These are phyloP conservation scores for Dothiorella sarmentorum DNA, from an alignment of 2,329 filamentous ascomycete genomes.

Conservation along the genomic window DNA sequence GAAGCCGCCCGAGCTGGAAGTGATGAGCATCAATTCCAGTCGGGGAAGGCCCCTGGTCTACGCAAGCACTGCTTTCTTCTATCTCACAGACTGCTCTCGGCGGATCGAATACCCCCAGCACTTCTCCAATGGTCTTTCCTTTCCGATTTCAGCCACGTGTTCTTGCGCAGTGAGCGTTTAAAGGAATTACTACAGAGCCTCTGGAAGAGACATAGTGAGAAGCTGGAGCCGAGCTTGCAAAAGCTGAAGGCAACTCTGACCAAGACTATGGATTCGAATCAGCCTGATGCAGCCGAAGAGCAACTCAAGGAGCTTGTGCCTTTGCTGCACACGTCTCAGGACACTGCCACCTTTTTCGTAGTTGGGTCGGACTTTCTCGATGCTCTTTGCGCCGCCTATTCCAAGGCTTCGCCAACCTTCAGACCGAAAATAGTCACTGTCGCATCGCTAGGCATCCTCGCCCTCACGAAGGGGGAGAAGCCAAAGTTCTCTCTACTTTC, in stretches of 20 bases:
- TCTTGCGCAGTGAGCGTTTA: constrained; percentile 60
- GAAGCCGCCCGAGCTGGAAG: constrained; percentile 43
- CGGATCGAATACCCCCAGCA: constrained; percentile 42
- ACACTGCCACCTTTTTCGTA: constrained; percentile 61
- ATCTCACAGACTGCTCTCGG: constrained; percentile 54
- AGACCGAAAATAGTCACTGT: constrained; percentile 68
- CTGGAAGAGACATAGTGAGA: constrained; percentile 51
- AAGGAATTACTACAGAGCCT: constrained; percentile 48
- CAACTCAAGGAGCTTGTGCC: constrained; percentile 59
- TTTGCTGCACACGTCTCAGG: constrained; percentile 60
- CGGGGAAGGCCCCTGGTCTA: constrained; percentile 48
- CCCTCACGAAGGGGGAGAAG: constrained; percentile 63
- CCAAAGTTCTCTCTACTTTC: constrained; percentile 72
- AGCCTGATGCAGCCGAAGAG: constrained; percentile 54
- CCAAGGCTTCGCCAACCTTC: constrained; percentile 58
- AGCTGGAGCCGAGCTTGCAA: constrained; percentile 55
- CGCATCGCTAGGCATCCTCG: constrained; percentile 70
- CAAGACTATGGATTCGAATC: constrained; percentile 59
- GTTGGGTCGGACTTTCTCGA: constrained; percentile 87
- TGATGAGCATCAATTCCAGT: constrained; percentile 20
- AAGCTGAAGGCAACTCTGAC: constrained; percentile 61
- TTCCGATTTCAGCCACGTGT: constrained; percentile 63
- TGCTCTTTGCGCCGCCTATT: constrained; percentile 64
- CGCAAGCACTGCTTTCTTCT: constrained; percentile 65
- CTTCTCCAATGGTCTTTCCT: constrained; percentile 67